These are phyloP conservation scores for Lagenidium giganteum DNA, from an alignment of 352 stramenopile species.

Conservation along the genomic window DNA sequence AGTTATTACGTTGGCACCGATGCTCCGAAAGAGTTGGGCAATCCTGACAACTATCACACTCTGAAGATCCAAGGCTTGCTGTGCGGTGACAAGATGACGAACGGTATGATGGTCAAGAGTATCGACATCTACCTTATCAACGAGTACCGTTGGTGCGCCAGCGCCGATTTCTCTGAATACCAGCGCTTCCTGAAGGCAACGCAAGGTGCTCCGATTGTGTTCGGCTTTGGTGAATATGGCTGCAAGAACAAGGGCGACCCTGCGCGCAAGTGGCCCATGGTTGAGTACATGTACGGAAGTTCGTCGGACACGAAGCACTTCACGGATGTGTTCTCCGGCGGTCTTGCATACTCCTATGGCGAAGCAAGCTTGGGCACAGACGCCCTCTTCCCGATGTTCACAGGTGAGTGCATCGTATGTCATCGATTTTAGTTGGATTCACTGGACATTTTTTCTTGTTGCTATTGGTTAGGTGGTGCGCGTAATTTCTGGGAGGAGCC, in stretches of 20 bases:
- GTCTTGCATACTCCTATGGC: constrained; percentile 81
- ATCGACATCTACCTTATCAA: constrained; percentile 89
- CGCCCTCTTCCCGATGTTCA: constrained; percentile 82
- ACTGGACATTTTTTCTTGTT: not conserved
- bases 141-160: constrained; percentile 82
- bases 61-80: constrained; percentile 82
- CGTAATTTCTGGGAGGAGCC: constrained; percentile 54
- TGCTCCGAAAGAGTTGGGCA: constrained; percentile 29
- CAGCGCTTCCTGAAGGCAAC: constrained; percentile 65
- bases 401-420: constrained; percentile 41
- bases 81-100: constrained; percentile 78
- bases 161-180: constrained; percentile 71
- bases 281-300: constrained; percentile 76
- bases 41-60: constrained; percentile 76
- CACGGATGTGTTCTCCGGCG: constrained; percentile 75
- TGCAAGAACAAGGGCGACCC: constrained; percentile 48
- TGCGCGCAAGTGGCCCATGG: constrained; percentile 65
- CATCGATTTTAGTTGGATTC: not conserved
- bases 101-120: constrained; percentile 76
- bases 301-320: constrained; percentile 62
- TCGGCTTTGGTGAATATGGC: constrained; percentile 80
- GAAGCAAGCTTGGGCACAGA: constrained; percentile 67
- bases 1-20: constrained; percentile 72
- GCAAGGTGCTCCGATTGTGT: constrained; percentile 72
- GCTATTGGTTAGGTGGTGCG: constrained; percentile 36